Base-by-base conservation (phyloP, 768 basidiomycete species). In the Sarcomyxa edulis region DNA sequence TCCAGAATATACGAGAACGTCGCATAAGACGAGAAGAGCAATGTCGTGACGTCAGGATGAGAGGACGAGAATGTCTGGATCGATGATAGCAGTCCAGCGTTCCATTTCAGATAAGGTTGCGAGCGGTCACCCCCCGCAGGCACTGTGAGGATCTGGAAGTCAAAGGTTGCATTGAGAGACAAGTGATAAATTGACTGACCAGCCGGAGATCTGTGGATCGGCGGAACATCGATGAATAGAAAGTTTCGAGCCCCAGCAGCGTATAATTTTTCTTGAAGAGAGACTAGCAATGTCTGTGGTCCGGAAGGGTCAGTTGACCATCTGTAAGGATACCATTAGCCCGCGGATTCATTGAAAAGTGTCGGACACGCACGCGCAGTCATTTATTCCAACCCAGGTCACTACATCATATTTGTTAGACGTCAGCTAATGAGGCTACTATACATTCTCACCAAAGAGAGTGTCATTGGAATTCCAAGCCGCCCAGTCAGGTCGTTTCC, bases 301-400 rank as follows among this genome's bases (percentile, higher is more conserved):
- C 26, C 22, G 6, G 44, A 35, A 39, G 54, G 55, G 6, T 57
- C 45, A 26, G 30, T 30, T 9, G 48, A 37, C 23, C 44, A 50
- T 4, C 60, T 58, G 22, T 4, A 20, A 32, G 37, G 24, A 12
- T 5, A 25, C 10, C 9, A 16, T 14, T 24, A 14, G 20, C 1
- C 19, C 3, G 16, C 19, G 7, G 12, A 28, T 5, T 43, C 16
- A 18, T 21, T 23, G 35, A 30, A 44, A 35, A 19, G 37, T 11
- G 12, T 18, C 24, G 9, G 28, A 18, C 12, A 45, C 68, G 35
- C 52, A 76, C 74, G 65, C 73, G 63, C 72, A 71, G 55, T 82
- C 81, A 42, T 84, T 84, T 40, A 82, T 81, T 3, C 81, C 81
- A 33, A 80, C 61, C 76, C 77, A 82, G 3, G 73, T 78, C 5